Percentiles rank a stretch among this genome's conserved stretches.
Conservation (phyloP, 768 basidiomycete genomes). For the Boletus huronensis region DNA sequence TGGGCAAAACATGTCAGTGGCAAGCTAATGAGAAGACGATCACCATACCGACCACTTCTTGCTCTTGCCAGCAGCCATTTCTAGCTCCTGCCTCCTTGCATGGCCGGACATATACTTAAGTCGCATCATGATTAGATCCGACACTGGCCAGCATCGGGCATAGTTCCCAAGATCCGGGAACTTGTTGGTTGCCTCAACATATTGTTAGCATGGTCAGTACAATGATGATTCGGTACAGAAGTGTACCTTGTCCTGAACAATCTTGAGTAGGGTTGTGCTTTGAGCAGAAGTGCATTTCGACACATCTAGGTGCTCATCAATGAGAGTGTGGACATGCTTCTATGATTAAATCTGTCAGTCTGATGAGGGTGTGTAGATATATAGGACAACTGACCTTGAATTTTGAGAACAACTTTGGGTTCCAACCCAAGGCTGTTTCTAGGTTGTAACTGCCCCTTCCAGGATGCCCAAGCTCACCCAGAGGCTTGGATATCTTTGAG, state of each 20-base stretch:
- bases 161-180: constrained; percentile 14
- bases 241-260: not conserved
- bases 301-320: constrained; percentile 5
- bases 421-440: constrained; percentile 14
- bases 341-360: not conserved
- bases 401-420: constrained; percentile 8
- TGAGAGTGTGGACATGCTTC: not conserved
- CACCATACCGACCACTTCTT: not conserved
- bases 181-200: not conserved
- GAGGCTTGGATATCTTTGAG: constrained; percentile 25
- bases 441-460: constrained; percentile 27
- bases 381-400: constrained; percentile 18
- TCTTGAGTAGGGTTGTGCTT: not conserved
- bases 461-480: constrained; percentile 21
- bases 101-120: constrained; percentile 5
- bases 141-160: constrained; percentile 3
- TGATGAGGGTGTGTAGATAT: not conserved
- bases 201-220: not conserved
- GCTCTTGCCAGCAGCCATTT: constrained; percentile 2
- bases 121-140: constrained; percentile 1
- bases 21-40: not conserved
- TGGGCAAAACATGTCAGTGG: not conserved
- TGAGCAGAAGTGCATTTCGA: constrained; percentile 11
- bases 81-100: not conserved
- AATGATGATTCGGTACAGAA: not conserved